A percentile compares a stretch with the other conserved stretches of the same genome.
phyloP scores from a whole-genome alignment of 768 basidiomycete genomes.

The Ephemerocybe angulata region DNA sequence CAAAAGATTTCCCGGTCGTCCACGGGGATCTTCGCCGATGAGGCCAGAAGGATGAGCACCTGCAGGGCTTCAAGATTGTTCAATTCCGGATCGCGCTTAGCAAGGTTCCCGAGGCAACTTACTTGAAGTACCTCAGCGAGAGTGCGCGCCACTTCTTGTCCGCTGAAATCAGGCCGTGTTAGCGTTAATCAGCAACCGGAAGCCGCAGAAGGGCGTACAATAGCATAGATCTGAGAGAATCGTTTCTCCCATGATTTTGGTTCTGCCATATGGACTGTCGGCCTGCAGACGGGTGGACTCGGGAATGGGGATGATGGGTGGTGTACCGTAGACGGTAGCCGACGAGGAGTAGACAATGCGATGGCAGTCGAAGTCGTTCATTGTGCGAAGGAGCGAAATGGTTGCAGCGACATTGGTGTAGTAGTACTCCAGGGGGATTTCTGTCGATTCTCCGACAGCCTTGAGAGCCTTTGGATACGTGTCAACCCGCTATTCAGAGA shows the following conservation, averaged over 20 bases:
- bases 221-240: slow-evolving; percentile 86
- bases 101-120: slow-evolving; percentile 18
- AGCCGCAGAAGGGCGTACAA: slow-evolving; percentile 39
- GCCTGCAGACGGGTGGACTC: slow-evolving; percentile 86
- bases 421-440: slow-evolving; percentile 92
- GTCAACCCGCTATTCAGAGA: background rate
- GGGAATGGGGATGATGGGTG: slow-evolving; percentile 88
- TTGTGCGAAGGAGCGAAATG: slow-evolving; percentile 77
- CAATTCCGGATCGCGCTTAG: background rate
- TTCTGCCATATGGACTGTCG: slow-evolving; percentile 91
- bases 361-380: slow-evolving; percentile 79
- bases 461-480: slow-evolving; percentile 77
- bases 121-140: slow-evolving; percentile 97
- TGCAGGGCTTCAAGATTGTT: slow-evolving; percentile 64
- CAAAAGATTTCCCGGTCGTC: slow-evolving; percentile 90
- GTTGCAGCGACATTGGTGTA: slow-evolving; percentile 91
- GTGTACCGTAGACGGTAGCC: slow-evolving; percentile 96
- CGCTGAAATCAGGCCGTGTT: slow-evolving; percentile 39
- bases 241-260: slow-evolving; percentile 92
- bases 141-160: slow-evolving; percentile 75
- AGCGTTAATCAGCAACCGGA: background rate
- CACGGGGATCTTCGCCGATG: slow-evolving; percentile 96
- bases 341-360: slow-evolving; percentile 96
- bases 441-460: slow-evolving; percentile 94
- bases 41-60: slow-evolving; percentile 96